Evolutionary conservation across 805 yeast genomes (phyloP), one percentile per base, ranked within the genome.

Genomic region (Cyberlindnera maritima): DNA sequence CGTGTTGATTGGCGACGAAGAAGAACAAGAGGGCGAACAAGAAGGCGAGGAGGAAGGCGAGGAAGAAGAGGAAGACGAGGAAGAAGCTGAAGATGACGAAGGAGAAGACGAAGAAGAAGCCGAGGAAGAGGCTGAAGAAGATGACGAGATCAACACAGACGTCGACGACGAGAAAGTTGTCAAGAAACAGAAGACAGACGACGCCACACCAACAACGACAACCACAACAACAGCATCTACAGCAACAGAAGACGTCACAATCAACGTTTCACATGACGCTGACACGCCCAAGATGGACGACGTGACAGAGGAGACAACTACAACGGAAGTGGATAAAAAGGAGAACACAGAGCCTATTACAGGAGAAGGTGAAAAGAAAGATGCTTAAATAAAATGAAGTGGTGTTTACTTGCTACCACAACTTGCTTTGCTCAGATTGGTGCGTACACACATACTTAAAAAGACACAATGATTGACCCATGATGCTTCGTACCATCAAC

Each of bases 61-160:
- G 1, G 78, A 67, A 0, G 80, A 72, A 4, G 77, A 62, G 2
- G 80, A 68, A 12, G 77, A 66, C 0, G 82, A 66, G 11, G 78
- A 59, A 2, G 77, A 58, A 0, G 77, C 56, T 1, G 71, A 59
- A 0, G 75, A 63, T 12, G 78, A 65, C 6, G 75, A 60, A 3
- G 79, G 62, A 4, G 79, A 36, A 15, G 52, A 36, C 9, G 68
- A 58, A 5, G 52, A 37, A 14, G 53, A 36, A 5, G 53, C 41
- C 12, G 47, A 37, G 8, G 45, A 59, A 3, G 79, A 67, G 15
- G 51, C 25, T 14, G 45, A 43, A 15, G 41, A 32, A 20, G 49
- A 52, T 11, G 53, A 49, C 2, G 55, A 43, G 9, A 53, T 56
- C 14, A 57, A 55, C 48, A 47, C 57, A 18, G 60, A 54, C 36